Conservation (phyloP, 345 rosid genomes). For the Trapa bicornis region DNA sequence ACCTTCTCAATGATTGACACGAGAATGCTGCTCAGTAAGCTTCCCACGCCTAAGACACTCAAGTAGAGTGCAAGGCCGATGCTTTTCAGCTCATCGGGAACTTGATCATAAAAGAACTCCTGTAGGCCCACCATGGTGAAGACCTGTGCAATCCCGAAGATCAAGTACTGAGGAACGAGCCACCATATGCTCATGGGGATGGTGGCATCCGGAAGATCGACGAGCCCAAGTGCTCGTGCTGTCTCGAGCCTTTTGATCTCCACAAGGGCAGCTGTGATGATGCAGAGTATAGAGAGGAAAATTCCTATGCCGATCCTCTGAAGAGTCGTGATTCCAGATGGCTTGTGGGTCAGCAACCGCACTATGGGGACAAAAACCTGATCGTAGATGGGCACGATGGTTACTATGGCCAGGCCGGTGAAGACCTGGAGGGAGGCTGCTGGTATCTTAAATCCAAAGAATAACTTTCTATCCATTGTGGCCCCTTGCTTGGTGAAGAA, state of each 20-base stretch:
- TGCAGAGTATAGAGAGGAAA: conserved; percentile 13
- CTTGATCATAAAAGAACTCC: conserved; percentile 26
- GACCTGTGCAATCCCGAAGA: conserved; percentile 18
- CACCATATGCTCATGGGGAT: conserved; percentile 24
- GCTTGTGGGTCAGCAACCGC: conserved; percentile 14
- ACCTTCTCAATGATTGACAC: conserved; percentile 10
- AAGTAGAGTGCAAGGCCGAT: conserved; percentile 18
- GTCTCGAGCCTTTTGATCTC: conserved; percentile 18
- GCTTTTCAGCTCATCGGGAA: conserved; percentile 19
- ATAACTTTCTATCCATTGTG: conserved; percentile 39
- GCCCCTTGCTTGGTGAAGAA: conserved; percentile 56
- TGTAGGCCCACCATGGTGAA: conserved; percentile 26
- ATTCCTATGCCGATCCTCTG: conserved; percentile 21
- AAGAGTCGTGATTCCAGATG: conserved; percentile 17
- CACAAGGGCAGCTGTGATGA: conserved; percentile 18
- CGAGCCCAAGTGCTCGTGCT: conserved; percentile 12
- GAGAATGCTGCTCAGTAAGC: conserved; percentile 19
- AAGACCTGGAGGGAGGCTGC: conserved; percentile 53
- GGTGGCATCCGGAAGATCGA: conserved; percentile 12
- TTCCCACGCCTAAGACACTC: conserved; percentile 19
- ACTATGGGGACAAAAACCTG: conserved; percentile 33
- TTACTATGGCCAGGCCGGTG: conserved; percentile 25
- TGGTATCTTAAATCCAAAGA: conserved; percentile 26
- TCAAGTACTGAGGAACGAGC: conserved; percentile 22
- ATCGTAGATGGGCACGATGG: conserved; percentile 43